Conservation (phyloP, 257 asterid genomes). For the Solanum phureja region DNA sequence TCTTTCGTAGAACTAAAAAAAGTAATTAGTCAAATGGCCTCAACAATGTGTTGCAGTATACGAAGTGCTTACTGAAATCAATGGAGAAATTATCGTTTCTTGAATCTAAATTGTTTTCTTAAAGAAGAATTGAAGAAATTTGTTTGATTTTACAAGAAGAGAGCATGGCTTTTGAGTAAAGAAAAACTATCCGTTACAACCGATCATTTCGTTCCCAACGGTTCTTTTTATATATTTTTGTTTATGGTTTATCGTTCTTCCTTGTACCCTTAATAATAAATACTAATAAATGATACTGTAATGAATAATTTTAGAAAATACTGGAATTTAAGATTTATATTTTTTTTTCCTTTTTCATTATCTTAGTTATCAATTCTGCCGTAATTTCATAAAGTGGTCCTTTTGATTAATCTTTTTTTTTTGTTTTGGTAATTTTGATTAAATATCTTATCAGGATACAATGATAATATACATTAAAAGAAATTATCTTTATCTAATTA, state of each 20-base stretch:
- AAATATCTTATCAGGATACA: not conserved
- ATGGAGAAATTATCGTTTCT: constrained; percentile 3
- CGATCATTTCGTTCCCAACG: constrained; percentile 35
- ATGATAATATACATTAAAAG: not conserved
- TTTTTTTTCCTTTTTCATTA: too few relatives aligned
- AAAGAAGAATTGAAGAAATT: constrained; percentile 3
- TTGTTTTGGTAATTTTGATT: too few relatives aligned
- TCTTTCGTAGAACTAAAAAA: not conserved
- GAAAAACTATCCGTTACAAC: constrained; percentile 57
- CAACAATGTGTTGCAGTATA: not conserved
- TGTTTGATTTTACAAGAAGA: not conserved
- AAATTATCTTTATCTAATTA: not conserved
- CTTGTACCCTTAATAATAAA: not conserved
- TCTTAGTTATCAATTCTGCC: not conserved
- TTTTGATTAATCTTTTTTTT: not conserved
- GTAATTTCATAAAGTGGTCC: not conserved
- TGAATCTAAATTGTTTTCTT: not conserved
- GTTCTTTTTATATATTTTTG: constrained; percentile 8
- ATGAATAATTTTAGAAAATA: too few relatives aligned
- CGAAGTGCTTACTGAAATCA: not conserved
- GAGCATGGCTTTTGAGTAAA: not conserved
- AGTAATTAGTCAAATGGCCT: not conserved
- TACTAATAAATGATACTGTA: not conserved
- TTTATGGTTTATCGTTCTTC: not conserved
- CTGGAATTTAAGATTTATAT: not conserved